phyloP scores from a whole-genome alignment of 768 basidiomycete genomes.

The Inosperma sp. region DNA sequence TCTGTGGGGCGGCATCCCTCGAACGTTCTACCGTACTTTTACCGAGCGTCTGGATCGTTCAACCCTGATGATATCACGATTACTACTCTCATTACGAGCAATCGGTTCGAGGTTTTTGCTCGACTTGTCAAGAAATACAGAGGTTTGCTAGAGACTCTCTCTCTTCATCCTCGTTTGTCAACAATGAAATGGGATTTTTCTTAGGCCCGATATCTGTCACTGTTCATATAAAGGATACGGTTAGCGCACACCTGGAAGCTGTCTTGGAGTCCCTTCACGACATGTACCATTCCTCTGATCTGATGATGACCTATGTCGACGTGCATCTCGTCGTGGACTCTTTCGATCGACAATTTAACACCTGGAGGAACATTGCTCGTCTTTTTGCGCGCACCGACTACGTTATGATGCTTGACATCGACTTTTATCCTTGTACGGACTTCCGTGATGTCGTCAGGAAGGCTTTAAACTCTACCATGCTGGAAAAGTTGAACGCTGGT shows the following conservation, averaged over 20 bases:
- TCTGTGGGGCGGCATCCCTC: slow-evolving; percentile 72
- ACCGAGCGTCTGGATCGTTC: slow-evolving; percentile 55
- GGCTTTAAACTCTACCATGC: slow-evolving; percentile 26
- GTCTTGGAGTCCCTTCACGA: slow-evolving; percentile 60
- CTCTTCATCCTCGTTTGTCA: neutral
- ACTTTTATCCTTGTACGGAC: slow-evolving; percentile 81
- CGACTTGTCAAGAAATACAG: slow-evolving; percentile 72
- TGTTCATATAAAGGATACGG: slow-evolving; percentile 66
- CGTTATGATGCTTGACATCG: slow-evolving; percentile 89
- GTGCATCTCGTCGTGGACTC: slow-evolving; percentile 82
- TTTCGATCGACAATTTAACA: slow-evolving; percentile 82
- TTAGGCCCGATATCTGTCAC: slow-evolving; percentile 82
- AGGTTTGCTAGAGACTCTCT: slow-evolving; percentile 40
- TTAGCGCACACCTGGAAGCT: slow-evolving; percentile 38
- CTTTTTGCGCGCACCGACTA: slow-evolving; percentile 79
- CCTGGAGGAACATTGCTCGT: slow-evolving; percentile 84
- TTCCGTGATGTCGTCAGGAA: slow-evolving; percentile 41
- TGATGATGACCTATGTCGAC: slow-evolving; percentile 68
- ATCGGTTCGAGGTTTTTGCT: slow-evolving; percentile 68
- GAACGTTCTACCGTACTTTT: slow-evolving; percentile 78
- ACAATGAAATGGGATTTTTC: slow-evolving; percentile 3
- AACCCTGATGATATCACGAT: slow-evolving; percentile 72
- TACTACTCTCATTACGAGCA: slow-evolving; percentile 78
- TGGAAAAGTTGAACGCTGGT: slow-evolving; percentile 51
- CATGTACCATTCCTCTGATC: slow-evolving; percentile 61